phyloP scores from a whole-genome alignment of 2,329 filamentous ascomycete species.

The Epichloe hybrida region DNA sequence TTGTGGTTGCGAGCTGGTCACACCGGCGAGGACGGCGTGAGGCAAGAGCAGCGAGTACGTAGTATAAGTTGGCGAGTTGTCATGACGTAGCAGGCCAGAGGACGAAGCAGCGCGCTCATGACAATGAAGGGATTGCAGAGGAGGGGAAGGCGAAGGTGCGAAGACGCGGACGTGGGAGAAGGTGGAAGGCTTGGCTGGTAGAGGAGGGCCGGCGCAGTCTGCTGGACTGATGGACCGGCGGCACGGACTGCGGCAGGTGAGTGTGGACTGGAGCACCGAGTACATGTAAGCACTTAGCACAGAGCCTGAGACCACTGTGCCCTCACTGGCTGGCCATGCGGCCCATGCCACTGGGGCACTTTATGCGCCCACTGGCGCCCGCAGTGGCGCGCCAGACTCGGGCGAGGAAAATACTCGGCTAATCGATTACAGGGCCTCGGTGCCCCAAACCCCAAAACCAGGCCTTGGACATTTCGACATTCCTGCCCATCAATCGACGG shows the following conservation, averaged over 20 bases:
- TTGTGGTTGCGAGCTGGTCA: constrained; percentile 7
- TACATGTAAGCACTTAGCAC: too few relatives aligned
- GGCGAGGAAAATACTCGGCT: constrained; percentile 3
- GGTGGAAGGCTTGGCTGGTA: background rate
- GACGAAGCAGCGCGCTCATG: constrained; percentile 5
- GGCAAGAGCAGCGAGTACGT: constrained; percentile 3
- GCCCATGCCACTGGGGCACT: too few relatives aligned
- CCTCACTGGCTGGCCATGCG: too few relatives aligned
- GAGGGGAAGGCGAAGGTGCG: constrained; percentile 3
- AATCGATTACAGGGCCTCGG: constrained; percentile 1
- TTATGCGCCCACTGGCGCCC: too few relatives aligned
- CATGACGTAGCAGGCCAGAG: constrained; percentile 9
- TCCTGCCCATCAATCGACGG: background rate
- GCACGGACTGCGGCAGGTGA: background rate
- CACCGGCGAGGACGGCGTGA: constrained; percentile 3
- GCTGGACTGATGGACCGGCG: background rate
- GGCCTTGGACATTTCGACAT: too few relatives aligned
- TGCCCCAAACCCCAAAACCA: background rate
- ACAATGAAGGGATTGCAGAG: constrained; percentile 1
- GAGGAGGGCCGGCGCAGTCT: constrained; percentile 3
- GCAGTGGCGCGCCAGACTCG: background rate
- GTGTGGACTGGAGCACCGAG: background rate
- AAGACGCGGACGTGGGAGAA: background rate
- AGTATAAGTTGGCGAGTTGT: constrained; percentile 4
- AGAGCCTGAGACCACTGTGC: too few relatives aligned